Evolutionary conservation across 2,329 filamentous ascomycete species (phyloP), one percentile per base, ranked within the genome.

Genomic region (Dothiorella sarmentorum): DNA sequence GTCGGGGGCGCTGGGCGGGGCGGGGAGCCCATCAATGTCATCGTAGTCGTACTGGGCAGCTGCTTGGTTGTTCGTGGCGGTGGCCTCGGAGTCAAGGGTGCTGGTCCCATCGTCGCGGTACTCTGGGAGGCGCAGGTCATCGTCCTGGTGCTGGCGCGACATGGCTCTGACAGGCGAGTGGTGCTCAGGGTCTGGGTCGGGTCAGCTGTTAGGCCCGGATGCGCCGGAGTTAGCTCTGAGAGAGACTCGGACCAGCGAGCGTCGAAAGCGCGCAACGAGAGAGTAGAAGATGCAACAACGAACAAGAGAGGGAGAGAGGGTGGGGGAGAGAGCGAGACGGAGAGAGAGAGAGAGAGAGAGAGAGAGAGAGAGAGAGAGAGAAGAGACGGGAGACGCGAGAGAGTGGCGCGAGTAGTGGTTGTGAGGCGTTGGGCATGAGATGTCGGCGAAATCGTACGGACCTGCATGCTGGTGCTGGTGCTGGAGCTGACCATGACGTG

Each of bases 71-170:
- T 55, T 57, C 37, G 59, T 60, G 24, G 61, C 63, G 31, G 69
- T 66, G 11, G 68, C 63, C 58, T 68, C 63, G n/a, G 68, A 67
- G 44, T 56, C 60, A 11, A 64, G 47, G 45, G 56, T 68, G 24
- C 64, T 65, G 45, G 57, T 53, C 3, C 68, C 68, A 43, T 72
- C 68, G 62, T 71, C 70, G 61, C 63, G 67, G 49, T 73, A 73
- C 44, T 63, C 59, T 37, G 66, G 26, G 5, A n/a, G 56, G 9
- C 7, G 33, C n/a, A 13, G n/a, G 20, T 31, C 53, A 7, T 31
- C 27, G 29, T 45, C 55, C n/a, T 24, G 29, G 18, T 15, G 5
- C n/a, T 27, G 40, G 2, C n/a, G 55, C 26, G 55, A 20, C 55
- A 57, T 57, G 13, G 17, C 40, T 7, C 6, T 11, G 29, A 20